Conservation (phyloP, 1,284 basidiomycete genomes). For the Moesziomyces parantarcticus region DNA sequence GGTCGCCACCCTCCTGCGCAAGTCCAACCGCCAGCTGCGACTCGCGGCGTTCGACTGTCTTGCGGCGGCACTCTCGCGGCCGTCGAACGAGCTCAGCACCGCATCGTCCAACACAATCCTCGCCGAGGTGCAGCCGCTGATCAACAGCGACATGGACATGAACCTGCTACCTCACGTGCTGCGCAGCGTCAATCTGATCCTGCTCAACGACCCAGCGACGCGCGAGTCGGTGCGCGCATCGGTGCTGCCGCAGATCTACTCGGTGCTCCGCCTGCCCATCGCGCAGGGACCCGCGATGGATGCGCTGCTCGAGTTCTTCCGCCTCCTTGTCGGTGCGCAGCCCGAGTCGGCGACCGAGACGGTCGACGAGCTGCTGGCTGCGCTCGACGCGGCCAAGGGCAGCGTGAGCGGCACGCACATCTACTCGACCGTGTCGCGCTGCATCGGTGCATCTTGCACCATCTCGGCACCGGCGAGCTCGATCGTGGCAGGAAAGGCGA, state of each 20-base stretch:
- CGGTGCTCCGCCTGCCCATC: constrained; percentile 80
- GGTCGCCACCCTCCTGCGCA: constrained; percentile 80
- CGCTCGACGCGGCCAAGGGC: constrained; percentile 32
- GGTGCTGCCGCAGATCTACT: constrained; percentile 77
- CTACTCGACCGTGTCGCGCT: constrained; percentile 54
- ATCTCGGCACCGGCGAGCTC: constrained; percentile 30
- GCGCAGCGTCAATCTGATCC: constrained; percentile 43
- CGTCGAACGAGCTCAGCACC: constrained; percentile 34
- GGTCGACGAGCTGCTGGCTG: constrained; percentile 37
- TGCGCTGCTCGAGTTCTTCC: constrained; percentile 82
- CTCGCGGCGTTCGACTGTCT: constrained; percentile 83
- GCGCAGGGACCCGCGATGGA: constrained; percentile 81
- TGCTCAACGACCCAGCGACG: constrained; percentile 32
- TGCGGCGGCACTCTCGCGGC: constrained; percentile 79
- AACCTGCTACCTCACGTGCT: constrained; percentile 54
- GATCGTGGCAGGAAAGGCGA: constrained; percentile 32
- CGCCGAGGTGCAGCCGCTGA: constrained; percentile 52
- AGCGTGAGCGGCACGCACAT: constrained; percentile 35
- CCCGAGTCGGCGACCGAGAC: constrained; percentile 58
- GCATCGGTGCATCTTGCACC: constrained; percentile 55
- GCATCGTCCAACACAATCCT: constrained; percentile 44
- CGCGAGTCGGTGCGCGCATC: constrained; percentile 30
- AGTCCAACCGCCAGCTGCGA: constrained; percentile 82
- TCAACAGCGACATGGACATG: constrained; percentile 54
- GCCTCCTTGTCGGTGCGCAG: constrained; percentile 82